These are phyloP conservation scores for Tricholoma sp. DNA, from an alignment of 768 basidiomycete genomes.

Conservation along the genomic window DNA sequence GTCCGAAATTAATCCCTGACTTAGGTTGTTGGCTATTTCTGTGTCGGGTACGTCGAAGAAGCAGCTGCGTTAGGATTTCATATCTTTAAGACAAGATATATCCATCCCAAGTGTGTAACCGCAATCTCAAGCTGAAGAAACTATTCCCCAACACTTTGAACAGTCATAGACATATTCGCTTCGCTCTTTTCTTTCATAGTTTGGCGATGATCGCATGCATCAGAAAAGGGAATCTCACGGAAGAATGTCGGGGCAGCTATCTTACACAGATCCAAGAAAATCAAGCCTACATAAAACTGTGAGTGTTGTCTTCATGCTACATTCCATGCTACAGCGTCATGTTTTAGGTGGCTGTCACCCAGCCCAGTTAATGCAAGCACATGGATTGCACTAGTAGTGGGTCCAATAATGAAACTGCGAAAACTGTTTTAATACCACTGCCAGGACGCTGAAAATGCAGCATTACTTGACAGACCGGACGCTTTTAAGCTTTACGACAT, in stretches of 20 bases:
- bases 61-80: constrained; percentile 60
- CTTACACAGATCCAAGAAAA: constrained; percentile 54
- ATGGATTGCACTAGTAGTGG: constrained; percentile 65
- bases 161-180: constrained; percentile 67
- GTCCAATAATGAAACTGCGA: constrained; percentile 13
- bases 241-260: constrained; percentile 35
- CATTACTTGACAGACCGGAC: constrained; percentile 47
- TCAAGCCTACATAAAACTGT: constrained; percentile 59
- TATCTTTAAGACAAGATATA: constrained; percentile 51
- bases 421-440: neutral
- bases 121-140: neutral
- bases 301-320: constrained; percentile 9
- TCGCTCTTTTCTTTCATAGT: constrained; percentile 64
- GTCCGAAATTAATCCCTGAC: neutral
- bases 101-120: constrained; percentile 55
- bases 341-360: constrained; percentile 58
- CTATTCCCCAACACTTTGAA: constrained; percentile 1
- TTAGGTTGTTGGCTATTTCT: constrained; percentile 60
- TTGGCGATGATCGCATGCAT: constrained; percentile 60
- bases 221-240: constrained; percentile 36
- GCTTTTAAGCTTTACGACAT: constrained; percentile 65
- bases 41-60: constrained; percentile 52
- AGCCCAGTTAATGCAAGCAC: constrained; percentile 64
- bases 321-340: constrained; percentile 1
- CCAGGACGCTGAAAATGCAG: constrained; percentile 71